phyloP scores from a whole-genome alignment of 1,284 basidiomycete species.

The Phylloboletellus chloephorus region DNA sequence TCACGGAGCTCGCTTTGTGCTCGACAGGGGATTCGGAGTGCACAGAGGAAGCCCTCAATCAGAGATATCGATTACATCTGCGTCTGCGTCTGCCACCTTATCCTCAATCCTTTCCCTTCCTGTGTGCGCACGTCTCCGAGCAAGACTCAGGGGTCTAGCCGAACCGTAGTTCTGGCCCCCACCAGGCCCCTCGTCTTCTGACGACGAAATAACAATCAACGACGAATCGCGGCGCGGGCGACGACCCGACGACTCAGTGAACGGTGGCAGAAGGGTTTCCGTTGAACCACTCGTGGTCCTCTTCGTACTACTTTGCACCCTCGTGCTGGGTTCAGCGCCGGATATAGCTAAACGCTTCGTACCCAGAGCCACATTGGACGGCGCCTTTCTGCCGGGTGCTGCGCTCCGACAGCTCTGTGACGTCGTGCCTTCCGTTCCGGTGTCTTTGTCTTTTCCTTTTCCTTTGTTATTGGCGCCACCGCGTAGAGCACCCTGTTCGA shows the following conservation, averaged over 20 bases:
- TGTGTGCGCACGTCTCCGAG: slow-evolving; percentile 11
- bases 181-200: slow-evolving; percentile 16
- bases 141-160: slow-evolving; percentile 1
- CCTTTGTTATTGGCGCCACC: slow-evolving; percentile 4
- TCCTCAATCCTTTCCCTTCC: slow-evolving; percentile 1
- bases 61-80: slow-evolving; percentile 30
- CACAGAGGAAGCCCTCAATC: slow-evolving; percentile 17
- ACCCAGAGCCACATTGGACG: slow-evolving; percentile 16
- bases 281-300: slow-evolving; percentile 13
- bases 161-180: background rate
- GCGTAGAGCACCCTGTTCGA: slow-evolving; percentile 25
- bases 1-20: no score
- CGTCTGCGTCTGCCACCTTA: slow-evolving; percentile 22
- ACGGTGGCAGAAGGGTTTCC: slow-evolving; percentile 13
- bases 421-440: background rate
- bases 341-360: slow-evolving; percentile 12
- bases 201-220: slow-evolving; percentile 25
- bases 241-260: slow-evolving; percentile 17
- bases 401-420: slow-evolving; percentile 1
- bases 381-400: slow-evolving; percentile 5
- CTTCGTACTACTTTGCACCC: slow-evolving; percentile 7
- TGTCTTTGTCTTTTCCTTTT: slow-evolving; percentile 21
- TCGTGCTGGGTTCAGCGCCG: slow-evolving; percentile 19
- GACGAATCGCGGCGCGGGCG: slow-evolving; percentile 22
- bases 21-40: no score